Evolutionary conservation across 2,329 filamentous ascomycete genomes (phyloP).

Genomic region (Fusarium ambrosium): DNA sequence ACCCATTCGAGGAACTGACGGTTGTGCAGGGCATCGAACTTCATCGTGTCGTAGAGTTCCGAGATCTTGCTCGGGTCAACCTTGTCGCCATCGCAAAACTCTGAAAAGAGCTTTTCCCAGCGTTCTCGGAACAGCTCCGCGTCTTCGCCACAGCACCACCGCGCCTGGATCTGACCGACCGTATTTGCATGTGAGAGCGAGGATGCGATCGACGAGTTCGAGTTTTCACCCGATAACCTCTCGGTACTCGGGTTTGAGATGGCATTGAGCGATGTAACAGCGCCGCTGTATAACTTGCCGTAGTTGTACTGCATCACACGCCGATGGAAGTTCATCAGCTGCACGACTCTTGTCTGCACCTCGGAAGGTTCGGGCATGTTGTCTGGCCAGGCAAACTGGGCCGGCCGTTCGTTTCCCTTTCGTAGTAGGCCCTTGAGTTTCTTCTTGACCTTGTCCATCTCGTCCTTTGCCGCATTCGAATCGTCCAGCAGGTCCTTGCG

Average conservation of each 20-base stretch:
- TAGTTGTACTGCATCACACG: conserved; percentile 97
- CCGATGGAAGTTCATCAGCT: conserved; percentile 97
- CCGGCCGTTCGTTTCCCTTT: conserved; percentile 91
- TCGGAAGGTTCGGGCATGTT: conserved; percentile 95
- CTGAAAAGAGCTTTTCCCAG: conserved; percentile 97
- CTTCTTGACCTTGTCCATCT: conserved; percentile 99
- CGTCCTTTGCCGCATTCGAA: conserved; percentile 97
- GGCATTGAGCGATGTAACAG: conserved; percentile 72
- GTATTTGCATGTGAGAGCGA: conserved; percentile 72
- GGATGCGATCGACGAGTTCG: conserved; percentile 59
- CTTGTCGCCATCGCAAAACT: conserved; percentile 97
- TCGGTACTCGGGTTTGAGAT: conserved; percentile 66
- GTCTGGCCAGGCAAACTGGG: conserved; percentile 98
- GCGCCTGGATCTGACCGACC: conserved; percentile 81
- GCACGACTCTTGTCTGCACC: conserved; percentile 91
- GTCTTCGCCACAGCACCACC: conserved; percentile 98
- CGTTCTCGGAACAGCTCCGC: conserved; percentile 94
- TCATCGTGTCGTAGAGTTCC: conserved; percentile 99
- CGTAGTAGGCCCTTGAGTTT: conserved; percentile 94
- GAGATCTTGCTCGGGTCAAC: conserved; percentile 99
- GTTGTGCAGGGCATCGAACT: conserved; percentile 98
- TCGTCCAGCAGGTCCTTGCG: conserved; percentile 96
- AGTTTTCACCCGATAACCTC: conserved; percentile 58
- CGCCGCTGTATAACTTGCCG: conserved; percentile 78
- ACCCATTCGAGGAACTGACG: conserved; percentile 97